Percentiles rank a stretch among this genome's conserved stretches.
These are phyloP conservation scores for Amesomyces nigricolor DNA, from an alignment of 2,329 filamentous ascomycete species.

Conservation along the genomic window DNA sequence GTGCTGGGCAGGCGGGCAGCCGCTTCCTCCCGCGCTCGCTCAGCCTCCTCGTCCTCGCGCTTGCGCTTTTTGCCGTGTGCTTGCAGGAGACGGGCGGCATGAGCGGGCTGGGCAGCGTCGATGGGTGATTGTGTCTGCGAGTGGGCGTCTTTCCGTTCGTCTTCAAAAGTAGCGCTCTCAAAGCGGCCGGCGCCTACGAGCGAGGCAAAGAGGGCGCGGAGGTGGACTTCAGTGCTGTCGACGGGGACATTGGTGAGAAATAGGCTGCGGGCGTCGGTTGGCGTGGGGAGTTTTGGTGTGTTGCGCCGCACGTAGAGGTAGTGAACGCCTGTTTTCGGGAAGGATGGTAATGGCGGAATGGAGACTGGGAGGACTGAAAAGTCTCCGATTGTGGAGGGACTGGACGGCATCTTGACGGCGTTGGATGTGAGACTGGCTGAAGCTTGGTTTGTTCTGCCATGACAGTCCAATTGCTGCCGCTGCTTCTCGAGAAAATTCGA, in stretches of 20 bases:
- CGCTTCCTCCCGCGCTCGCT: slow-evolving; percentile 52
- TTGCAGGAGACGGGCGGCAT: slow-evolving; percentile 35
- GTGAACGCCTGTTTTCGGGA: slow-evolving; percentile 60
- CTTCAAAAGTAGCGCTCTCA: slow-evolving; percentile 71
- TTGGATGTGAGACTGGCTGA: slow-evolving; percentile 11
- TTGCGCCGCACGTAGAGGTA: slow-evolving; percentile 84
- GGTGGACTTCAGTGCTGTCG: slow-evolving; percentile 71
- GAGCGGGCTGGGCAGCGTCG: slow-evolving; percentile 40
- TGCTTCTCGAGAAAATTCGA: slow-evolving; percentile 18
- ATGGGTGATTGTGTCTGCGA: slow-evolving; percentile 22
- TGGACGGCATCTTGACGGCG: slow-evolving; percentile 35
- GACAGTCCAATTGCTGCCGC: slow-evolving; percentile 1
- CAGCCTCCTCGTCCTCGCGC: slow-evolving; percentile 56
- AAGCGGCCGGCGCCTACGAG: slow-evolving; percentile 74
- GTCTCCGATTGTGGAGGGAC: slow-evolving; percentile 46
- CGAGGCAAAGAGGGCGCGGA: slow-evolving; percentile 68
- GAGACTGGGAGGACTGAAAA: slow-evolving; percentile 66
- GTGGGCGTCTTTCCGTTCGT: slow-evolving; percentile 41
- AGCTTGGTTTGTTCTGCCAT: background rate
- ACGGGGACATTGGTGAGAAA: slow-evolving; percentile 88
- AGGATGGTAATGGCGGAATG: slow-evolving; percentile 59
- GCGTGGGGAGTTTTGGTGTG: slow-evolving; percentile 68
- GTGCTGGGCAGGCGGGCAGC: slow-evolving; percentile 59
- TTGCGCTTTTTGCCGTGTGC: slow-evolving; percentile 48
- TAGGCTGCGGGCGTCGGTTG: slow-evolving; percentile 69